phyloP scores from a whole-genome alignment of 208 protist genomes.

The Vickermania ingenoplastis region DNA sequence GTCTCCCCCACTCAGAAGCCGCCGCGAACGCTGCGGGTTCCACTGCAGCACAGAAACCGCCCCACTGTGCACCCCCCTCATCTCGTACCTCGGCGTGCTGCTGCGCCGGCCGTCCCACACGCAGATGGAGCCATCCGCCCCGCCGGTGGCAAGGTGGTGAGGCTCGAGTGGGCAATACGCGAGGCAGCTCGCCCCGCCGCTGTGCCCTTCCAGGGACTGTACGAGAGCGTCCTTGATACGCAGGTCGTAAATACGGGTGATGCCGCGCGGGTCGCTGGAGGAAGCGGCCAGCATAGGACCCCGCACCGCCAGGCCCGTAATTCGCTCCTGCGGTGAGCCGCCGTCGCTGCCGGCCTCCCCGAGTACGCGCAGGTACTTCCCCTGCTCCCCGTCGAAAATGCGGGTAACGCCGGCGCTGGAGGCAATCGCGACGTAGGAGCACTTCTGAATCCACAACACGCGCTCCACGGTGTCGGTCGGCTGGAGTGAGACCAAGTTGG shows the following conservation, averaged over 20 bases:
- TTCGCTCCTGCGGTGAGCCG: slow-evolving; percentile 14
- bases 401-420: slow-evolving; percentile 43
- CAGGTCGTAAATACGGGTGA: slow-evolving; percentile 59
- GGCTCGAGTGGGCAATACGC: slow-evolving; percentile 71
- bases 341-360: slow-evolving; percentile 20
- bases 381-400: slow-evolving; percentile 59
- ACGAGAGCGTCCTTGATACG: slow-evolving; percentile 58
- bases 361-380: slow-evolving; percentile 55
- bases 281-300: slow-evolving; percentile 60
- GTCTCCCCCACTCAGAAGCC: slow-evolving; percentile 57
- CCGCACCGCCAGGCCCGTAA: slow-evolving; percentile 54
- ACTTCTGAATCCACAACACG: slow-evolving; percentile 73
- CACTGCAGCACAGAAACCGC: slow-evolving; percentile 44
- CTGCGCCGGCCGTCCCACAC: slow-evolving; percentile 67
- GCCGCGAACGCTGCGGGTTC: slow-evolving; percentile 60
- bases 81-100: slow-evolving; percentile 45
- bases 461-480: slow-evolving; percentile 25
- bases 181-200: slow-evolving; percentile 27
- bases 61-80: slow-evolving; percentile 52
- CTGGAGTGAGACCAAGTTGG: slow-evolving; percentile 51
- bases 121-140: slow-evolving; percentile 43
- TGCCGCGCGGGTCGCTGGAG: slow-evolving; percentile 24
- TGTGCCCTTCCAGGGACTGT: slow-evolving; percentile 51
- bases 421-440: slow-evolving; percentile 56
- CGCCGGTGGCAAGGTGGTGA: slow-evolving; percentile 72